Percentiles rank a stretch among this genome's conserved stretches.
Evolutionary conservation across 495 filamentous ascomycete species (phyloP).

Genomic region (Amphirosellinia nigrospora): DNA sequence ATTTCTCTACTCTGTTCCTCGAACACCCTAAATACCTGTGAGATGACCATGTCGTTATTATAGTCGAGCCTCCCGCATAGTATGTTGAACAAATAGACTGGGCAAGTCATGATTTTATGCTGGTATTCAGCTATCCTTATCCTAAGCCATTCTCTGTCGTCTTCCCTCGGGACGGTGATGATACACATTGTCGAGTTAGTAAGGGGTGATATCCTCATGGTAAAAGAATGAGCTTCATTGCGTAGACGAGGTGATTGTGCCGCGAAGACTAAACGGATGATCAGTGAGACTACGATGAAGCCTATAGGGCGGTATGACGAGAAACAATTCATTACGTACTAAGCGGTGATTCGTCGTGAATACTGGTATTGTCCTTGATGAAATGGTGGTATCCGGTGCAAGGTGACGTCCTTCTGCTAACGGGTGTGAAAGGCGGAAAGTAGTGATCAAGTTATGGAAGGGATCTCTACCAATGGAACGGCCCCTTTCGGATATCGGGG

Average conservation of each 20-base stretch:
- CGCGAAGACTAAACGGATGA: conserved; percentile 1
- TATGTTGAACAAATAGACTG: conserved; percentile 1
- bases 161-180: background rate
- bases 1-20: conserved; percentile 1
- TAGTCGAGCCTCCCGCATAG: background rate
- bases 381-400: background rate
- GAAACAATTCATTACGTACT: background rate
- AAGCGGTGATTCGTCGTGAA: background rate
- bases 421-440: background rate
- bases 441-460: background rate
- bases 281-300: background rate
- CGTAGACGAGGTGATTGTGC: background rate
- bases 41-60: background rate
- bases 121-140: background rate
- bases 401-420: background rate
- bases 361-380: background rate
- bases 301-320: background rate
- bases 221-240: background rate
- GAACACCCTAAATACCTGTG: background rate
- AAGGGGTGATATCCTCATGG: background rate
- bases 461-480: background rate
- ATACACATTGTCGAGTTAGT: background rate
- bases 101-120: background rate
- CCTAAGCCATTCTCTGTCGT: background rate
- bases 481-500: background rate